Evolutionary conservation across 345 rosid genomes (phyloP), one percentile per base, ranked within the genome.

Genomic region (Brassica juncea): DNA sequence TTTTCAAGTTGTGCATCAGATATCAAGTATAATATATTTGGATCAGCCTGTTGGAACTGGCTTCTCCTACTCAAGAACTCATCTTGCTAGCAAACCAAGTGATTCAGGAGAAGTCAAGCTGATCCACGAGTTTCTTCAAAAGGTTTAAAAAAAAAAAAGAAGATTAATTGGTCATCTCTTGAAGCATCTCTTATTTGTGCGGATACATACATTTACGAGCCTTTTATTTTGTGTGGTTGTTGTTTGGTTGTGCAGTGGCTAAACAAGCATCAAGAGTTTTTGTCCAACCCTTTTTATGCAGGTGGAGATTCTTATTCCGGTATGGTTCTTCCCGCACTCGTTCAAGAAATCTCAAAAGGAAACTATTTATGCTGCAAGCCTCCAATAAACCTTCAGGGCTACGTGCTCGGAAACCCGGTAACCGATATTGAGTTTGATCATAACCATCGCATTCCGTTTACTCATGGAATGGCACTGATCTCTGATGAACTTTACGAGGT

Each of bases 1-100:
- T 39, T 37, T 35, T 10, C 6, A 67, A 60, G 19, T 44, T 62
- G 8, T 62, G 32, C 35, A 63, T 80, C 72, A 88, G 93, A 84
- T 84, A 23, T 79, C 97, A 5, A 91, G 84, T 85, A 82, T 93
- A 70, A 84, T 90, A 80, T 89, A 90, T 76, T 75, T 91, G 31
- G 98, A 91, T 81, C 83, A 86, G 60, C 98, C 98, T 3, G 90
- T 85, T 8, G 93, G 94, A 62, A 85, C 93, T 54, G 98, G 97
- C 39, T 93, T 89, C 80, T 93, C 97, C 4, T 93, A 86, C 52
- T 82, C 93, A 39, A 82, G 67, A 80, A 85, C 79, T 68, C 23
- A 11, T 1, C 34, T 52, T 62, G 85, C 83, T 55, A 65, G 79
- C 52, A 77, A 47, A 15, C 32, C 85, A 0, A 82, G 90, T 64